Evolutionary conservation across 1,284 basidiomycete species (phyloP), one percentile per base, ranked within the genome.

Genomic region (Anthracocystis panici-leucophaei): DNA sequence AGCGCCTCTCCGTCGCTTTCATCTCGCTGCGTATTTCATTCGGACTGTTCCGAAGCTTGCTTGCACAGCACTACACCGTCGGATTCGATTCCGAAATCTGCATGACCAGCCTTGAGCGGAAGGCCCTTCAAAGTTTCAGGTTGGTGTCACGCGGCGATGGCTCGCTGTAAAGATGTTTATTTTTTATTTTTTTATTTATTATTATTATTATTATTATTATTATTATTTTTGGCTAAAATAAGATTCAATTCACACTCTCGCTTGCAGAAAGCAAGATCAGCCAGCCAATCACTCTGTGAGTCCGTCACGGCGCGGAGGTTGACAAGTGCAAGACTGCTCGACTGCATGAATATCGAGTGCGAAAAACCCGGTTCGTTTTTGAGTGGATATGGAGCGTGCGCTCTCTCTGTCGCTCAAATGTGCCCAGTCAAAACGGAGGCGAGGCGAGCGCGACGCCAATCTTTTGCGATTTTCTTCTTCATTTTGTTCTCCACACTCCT

Each of bases 91-190:
- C 35, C 35, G 35, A 38, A 38, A 33, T 33, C 29, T n/a, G n/a
- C n/a, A n/a, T n/a, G n/a, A n/a, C n/a, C n/a, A n/a, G n/a, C n/a
- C n/a, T n/a, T n/a, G n/a, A n/a, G n/a, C n/a, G n/a, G n/a, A n/a
- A n/a, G n/a, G n/a, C n/a, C n/a, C n/a, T n/a, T n/a, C n/a, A 11
- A 25, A 16, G 7, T 16, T 20, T 20, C 20, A n/a, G 18, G 29
- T n/a, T 16, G 27, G 27, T 31, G 48, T 38, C 50, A 51, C 50
- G 50, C 50, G 33, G 33, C 50, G 16, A 14, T 38, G 54, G 27
- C 51, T 49, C 27, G 48, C 14, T 38, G 35, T 38, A 38, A 33
- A 33, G 33, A 7, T 9, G 2, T 31, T 31, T 31, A 5, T 31
- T 33, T 9, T 33, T n/a, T n/a, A n/a, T 38, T 38, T 38, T 38